These are phyloP conservation scores for Ampelocalamus luodianensis DNA, from an alignment of 176 grass and related monocot species.

Conservation along the genomic window DNA sequence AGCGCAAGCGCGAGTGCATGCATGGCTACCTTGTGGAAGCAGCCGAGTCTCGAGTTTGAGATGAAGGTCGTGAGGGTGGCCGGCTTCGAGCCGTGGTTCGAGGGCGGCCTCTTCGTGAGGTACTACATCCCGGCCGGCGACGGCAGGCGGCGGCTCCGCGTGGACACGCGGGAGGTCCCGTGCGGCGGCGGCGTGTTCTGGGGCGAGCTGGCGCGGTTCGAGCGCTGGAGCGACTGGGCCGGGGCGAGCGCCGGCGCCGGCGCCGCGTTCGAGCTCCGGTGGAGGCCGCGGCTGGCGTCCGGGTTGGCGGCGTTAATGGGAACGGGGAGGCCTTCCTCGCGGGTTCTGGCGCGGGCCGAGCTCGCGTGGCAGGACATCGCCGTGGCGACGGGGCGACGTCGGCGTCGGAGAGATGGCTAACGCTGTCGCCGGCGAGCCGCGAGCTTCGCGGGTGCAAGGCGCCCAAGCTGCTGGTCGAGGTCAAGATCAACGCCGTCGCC, in stretches of 20 bases:
- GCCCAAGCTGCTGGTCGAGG: slow-evolving; percentile 53
- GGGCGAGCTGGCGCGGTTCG: slow-evolving; percentile 46
- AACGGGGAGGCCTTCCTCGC: slow-evolving; percentile 26
- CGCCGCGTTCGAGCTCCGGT: slow-evolving; percentile 54
- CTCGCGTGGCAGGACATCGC: slow-evolving; percentile 51
- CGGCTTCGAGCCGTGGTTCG: slow-evolving; percentile 5
- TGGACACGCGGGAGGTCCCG: slow-evolving; percentile 58
- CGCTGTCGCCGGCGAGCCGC: slow-evolving; percentile 25
- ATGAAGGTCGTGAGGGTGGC: slow-evolving; percentile 49
- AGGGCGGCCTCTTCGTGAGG: slow-evolving; percentile 52
- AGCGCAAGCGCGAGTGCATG: neutral
- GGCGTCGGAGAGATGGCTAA: slow-evolving; percentile 47
- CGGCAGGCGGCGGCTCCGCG: slow-evolving; percentile 48
- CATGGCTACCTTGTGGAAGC: slow-evolving; percentile 26
- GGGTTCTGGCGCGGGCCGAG: slow-evolving; percentile 52
- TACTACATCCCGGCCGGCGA: slow-evolving; percentile 61
- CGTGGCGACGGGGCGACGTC: neutral
- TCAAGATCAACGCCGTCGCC: neutral
- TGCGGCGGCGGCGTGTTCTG: slow-evolving; percentile 30
- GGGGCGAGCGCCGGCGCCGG: too few species aligned
- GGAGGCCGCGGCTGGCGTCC: slow-evolving; percentile 38
- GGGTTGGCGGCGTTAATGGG: slow-evolving; percentile 38
- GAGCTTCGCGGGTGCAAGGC: slow-evolving; percentile 36
- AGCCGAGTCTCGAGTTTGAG: slow-evolving; percentile 46
- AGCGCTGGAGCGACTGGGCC: neutral